Percentiles rank a stretch among this genome's conserved stretches.
Conservation (phyloP, 441 rosid genomes). For the Flueggea neowawraea region DNA sequence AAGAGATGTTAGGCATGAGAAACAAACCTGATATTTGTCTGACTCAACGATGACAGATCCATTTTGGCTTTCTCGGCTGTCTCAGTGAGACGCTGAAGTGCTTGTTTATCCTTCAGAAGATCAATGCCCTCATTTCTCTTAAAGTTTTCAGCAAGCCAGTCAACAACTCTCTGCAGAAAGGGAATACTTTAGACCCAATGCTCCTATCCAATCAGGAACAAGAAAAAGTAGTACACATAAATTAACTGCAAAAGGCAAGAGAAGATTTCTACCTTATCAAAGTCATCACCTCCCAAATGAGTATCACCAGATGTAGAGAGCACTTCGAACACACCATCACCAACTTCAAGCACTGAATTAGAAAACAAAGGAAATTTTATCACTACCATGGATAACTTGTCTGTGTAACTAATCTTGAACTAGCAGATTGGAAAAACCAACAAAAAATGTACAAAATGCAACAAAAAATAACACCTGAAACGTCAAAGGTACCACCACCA, state of each 20-base stretch:
- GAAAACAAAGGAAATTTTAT: background rate
- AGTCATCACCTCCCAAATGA: constrained; percentile 97
- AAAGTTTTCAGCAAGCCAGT: constrained; percentile 78
- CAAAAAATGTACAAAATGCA: too few species aligned
- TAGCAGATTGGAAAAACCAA: too few species aligned
- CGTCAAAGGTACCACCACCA: constrained; percentile 97
- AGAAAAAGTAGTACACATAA: background rate
- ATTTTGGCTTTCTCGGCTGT: constrained; percentile 98
- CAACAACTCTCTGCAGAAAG: constrained; percentile 72
- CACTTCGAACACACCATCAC: constrained; percentile 96
- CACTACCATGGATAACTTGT: too few species aligned
- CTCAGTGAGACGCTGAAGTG: constrained; percentile 92
- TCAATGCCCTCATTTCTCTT: constrained; percentile 92
- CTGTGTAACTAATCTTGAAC: too few species aligned
- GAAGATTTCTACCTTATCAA: constrained; percentile 59
- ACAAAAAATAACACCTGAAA: constrained; percentile 46
- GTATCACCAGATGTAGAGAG: constrained; percentile 96
- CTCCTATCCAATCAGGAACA: background rate
- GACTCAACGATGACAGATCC: constrained; percentile 90
- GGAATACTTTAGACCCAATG: background rate
- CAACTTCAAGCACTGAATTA: constrained; percentile 85
- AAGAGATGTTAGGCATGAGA: too few species aligned
- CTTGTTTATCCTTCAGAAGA: constrained; percentile 95
- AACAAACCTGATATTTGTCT: constrained; percentile 61
- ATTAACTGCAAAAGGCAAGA: too few species aligned